Base-by-base conservation (phyloP, 148 eudicot species). In the Amaranthus palmeri region DNA sequence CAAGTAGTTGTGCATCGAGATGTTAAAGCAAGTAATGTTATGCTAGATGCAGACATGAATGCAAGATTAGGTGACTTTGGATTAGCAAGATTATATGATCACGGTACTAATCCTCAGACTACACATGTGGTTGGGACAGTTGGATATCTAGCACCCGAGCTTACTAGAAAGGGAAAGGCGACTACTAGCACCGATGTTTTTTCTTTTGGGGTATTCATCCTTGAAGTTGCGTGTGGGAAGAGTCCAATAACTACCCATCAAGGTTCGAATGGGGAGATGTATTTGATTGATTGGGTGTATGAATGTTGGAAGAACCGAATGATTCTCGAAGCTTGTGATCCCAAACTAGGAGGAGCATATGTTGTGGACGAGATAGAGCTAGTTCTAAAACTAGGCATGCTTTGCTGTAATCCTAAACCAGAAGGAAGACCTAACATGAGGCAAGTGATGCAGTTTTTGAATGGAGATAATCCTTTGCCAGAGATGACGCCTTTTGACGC, bases 201-300 rank as follows among this genome's bases (percentile, higher is more conserved):
- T 44, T 77, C 84, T 0, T 84, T 84, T 40, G 84, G 86, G 42
- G 72, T 82, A 36, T 79, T 81, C 54, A 6, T 76, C 41, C 78
- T 84, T 1, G 86, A 84, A 74, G 77, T 81, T 41, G 78, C 79
- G n/a, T 81, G 84, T 76, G 86, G 86, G 7, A 78, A 76, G 73
- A 74, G 80, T 53, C 86, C 86, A 4, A 73, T 78, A 10, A 79
- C 10, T 40, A 66, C 54, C 42, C 59, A 50, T 51, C 75, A 63
- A 7, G 68, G 54, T 44, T 11, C 59, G 14, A 48, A 62, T 18
- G 72, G 49, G 36, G 78, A 66, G 14, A 61, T 8, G 15, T 49
- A 72, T 63, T 61, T 81, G 72, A 71, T 77, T 36, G 84, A 83
- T 6, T 68, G 71, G 80, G 84, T 83, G 44, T 78, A 78, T 44